Evolutionary conservation across 2,329 filamentous ascomycete species (phyloP).

Genomic region (Botrytis galanthina): DNA sequence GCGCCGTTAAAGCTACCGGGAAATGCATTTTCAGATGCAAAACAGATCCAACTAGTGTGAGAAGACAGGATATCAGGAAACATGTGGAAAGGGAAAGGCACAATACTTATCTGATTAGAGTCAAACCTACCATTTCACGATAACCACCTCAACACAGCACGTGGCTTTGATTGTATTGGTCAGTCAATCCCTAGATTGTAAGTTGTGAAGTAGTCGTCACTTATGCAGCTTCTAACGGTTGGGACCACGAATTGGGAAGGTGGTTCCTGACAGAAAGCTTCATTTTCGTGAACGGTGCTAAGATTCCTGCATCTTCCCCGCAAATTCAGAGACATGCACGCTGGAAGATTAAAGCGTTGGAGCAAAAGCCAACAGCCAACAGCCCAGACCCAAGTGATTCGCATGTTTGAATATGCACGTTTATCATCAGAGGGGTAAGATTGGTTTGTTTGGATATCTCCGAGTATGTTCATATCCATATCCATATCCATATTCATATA

Average conservation of each 20-base stretch:
- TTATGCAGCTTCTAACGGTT: not conserved
- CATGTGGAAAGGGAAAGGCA: not conserved
- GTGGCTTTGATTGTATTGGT: not conserved
- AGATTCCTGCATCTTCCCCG: not conserved
- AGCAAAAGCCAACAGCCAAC: not conserved
- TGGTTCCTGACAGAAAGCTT: conserved; percentile 12
- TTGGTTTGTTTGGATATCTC: not conserved
- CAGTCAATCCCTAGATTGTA: not conserved
- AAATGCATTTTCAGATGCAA: not conserved
- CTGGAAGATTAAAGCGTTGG: not conserved
- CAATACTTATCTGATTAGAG: conserved; percentile 2
- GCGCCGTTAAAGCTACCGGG: not conserved
- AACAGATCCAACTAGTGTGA: not conserved
- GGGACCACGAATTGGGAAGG: conserved; percentile 2
- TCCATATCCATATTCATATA: not conserved
- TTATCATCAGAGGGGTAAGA: not conserved
- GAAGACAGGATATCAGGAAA: not conserved
- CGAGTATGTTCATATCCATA: too few species aligned
- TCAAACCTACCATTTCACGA: not conserved
- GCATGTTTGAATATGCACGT: not conserved
- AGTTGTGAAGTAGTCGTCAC: not conserved
- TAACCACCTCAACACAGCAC: not conserved
- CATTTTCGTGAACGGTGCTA: not conserved
- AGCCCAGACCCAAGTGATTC: not conserved
- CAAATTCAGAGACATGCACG: not conserved